phyloP scores from a whole-genome alignment of 2,329 filamentous ascomycete genomes.

The Ophiostoma quercus region DNA sequence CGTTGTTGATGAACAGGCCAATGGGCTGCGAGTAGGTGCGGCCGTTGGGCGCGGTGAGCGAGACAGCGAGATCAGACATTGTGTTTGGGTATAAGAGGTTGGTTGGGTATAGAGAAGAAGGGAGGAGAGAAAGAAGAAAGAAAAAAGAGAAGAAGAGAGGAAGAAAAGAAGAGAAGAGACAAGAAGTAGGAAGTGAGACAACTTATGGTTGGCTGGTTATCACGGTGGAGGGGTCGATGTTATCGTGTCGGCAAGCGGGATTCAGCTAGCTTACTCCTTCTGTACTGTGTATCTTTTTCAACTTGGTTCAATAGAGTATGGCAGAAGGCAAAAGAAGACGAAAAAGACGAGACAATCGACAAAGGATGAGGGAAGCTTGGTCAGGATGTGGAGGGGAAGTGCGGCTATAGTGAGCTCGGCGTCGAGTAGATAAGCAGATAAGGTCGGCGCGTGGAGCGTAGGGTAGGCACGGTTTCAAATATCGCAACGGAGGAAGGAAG shows the following conservation, averaged over 20 bases:
- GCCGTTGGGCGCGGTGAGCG: slow-evolving; percentile 72
- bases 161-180: slow-evolving; percentile 4
- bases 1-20: slow-evolving; percentile 77
- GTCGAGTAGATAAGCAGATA: slow-evolving; percentile 4
- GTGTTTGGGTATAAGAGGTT: slow-evolving; percentile 6
- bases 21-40: slow-evolving; percentile 64
- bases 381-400: not conserved
- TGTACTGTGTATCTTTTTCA: not conserved
- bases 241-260: not conserved
- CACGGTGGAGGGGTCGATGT: slow-evolving; percentile 14
- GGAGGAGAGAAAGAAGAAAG: not conserved
- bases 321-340: not conserved
- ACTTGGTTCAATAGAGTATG: not conserved
- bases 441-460: not conserved
- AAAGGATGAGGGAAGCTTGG: not conserved
- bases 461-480: not conserved
- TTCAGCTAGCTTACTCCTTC: not conserved
- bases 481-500: not conserved
- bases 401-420: not conserved
- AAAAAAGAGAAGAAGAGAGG: not conserved
- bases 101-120: not conserved
- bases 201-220: slow-evolving; percentile 1
- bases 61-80: slow-evolving; percentile 35
- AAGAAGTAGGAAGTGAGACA: not conserved
- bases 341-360: not conserved